Evolutionary conservation across 179 eudicot genomes (phyloP).

Genomic region (Beta corolliflora): DNA sequence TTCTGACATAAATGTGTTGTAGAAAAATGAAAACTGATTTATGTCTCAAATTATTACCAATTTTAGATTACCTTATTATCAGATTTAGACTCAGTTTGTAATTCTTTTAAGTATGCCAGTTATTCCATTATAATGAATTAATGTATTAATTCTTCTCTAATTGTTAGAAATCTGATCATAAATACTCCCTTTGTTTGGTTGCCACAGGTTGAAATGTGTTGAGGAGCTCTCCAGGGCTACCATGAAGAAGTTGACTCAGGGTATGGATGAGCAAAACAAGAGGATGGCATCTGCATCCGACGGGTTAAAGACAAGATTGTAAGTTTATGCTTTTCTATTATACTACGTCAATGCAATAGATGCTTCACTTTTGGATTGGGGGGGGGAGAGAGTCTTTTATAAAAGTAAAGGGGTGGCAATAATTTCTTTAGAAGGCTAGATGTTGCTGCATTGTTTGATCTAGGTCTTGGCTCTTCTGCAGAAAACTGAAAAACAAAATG

Average conservation of each 20-base stretch:
- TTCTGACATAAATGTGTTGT: too few species aligned
- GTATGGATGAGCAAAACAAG: conserved; percentile 84
- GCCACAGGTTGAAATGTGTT: conserved; percentile 65
- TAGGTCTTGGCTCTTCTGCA: conserved; percentile 37
- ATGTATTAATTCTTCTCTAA: too few species aligned
- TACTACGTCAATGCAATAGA: neutral
- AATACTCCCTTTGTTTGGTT: conserved; percentile 12
- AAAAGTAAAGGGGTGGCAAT: neutral
- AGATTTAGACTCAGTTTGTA: too few species aligned
- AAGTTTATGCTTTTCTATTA: conserved; percentile 31
- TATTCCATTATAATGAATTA: too few species aligned
- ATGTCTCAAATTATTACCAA: too few species aligned
- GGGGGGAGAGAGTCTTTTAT: neutral
- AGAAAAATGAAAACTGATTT: too few species aligned
- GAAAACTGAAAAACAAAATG: conserved; percentile 78
- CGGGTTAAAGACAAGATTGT: conserved; percentile 80
- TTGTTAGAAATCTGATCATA: too few species aligned
- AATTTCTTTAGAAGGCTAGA: neutral
- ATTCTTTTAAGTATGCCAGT: too few species aligned
- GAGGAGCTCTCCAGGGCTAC: conserved; percentile 85
- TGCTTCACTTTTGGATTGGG: neutral
- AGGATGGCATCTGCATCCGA: conserved; percentile 76
- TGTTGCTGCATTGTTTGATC: neutral
- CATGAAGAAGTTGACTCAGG: conserved; percentile 85
- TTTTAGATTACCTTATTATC: too few species aligned